These are phyloP conservation scores for Sporothrix pallida DNA, from an alignment of 2,329 filamentous ascomycete species.

Conservation along the genomic window DNA sequence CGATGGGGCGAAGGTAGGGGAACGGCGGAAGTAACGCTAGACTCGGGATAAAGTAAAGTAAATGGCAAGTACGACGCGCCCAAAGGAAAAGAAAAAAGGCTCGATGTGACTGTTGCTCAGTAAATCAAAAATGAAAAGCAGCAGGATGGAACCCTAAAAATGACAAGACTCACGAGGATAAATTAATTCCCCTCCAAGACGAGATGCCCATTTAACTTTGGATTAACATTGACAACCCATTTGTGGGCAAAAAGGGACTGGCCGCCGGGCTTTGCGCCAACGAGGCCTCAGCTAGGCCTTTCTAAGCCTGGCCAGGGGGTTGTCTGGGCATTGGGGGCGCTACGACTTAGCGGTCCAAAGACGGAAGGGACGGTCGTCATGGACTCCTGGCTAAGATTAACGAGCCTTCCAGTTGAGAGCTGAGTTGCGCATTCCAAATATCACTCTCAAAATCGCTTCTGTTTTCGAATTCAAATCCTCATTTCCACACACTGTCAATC, in stretches of 20 bases:
- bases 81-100: not conserved
- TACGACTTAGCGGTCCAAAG: conserved; percentile 1
- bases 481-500: conserved; percentile 22
- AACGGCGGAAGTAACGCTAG: conserved; percentile 16
- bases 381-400: not conserved
- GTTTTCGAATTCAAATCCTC: not conserved
- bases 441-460: not conserved
- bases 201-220: not conserved
- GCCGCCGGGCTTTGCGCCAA: not conserved
- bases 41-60: not conserved
- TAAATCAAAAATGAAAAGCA: not conserved
- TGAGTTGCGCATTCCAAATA: not conserved
- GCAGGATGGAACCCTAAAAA: not conserved
- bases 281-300: conserved; percentile 2
- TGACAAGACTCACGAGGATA: not conserved
- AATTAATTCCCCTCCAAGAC: not conserved
- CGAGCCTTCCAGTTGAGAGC: not conserved
- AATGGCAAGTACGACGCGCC: not conserved
- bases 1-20: not conserved
- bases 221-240: not conserved
- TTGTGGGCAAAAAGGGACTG: not conserved
- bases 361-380: conserved; percentile 5
- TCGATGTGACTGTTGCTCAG: not conserved
- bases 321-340: not conserved
- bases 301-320: conserved; percentile 16